A percentile compares a stretch with the other conserved stretches of the same genome.
Conservation (phyloP, 495 filamentous ascomycete genomes). For the Thozetella sp. region DNA sequence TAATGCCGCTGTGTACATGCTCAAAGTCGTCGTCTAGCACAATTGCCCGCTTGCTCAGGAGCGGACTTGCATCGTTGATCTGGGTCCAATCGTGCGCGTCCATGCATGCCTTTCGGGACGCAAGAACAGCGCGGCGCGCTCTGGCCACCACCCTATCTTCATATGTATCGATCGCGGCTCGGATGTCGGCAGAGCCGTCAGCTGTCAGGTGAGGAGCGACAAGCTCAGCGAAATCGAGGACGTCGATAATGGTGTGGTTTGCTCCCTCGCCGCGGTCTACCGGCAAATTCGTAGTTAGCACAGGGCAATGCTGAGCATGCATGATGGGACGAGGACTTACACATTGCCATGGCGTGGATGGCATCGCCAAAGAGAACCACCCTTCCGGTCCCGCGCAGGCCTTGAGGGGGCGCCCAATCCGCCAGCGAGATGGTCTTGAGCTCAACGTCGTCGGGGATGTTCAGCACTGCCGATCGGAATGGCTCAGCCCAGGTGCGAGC, state of each 20-base stretch:
- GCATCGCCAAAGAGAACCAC: conserved; percentile 62
- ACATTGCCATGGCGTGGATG: conserved; percentile 63
- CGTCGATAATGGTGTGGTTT: conserved; percentile 42
- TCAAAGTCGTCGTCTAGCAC: conserved; percentile 25
- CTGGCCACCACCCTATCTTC: conserved; percentile 54
- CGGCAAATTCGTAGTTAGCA: background rate
- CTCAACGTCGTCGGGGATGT: conserved; percentile 46
- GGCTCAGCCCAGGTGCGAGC: conserved; percentile 58
- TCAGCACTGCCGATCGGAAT: conserved; percentile 46
- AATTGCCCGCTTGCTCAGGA: conserved; percentile 31
- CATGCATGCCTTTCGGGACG: conserved; percentile 60
- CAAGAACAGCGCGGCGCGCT: conserved; percentile 50
- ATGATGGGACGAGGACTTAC: conserved; percentile 39
- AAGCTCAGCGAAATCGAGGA: conserved; percentile 25
- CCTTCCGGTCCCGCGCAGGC: conserved; percentile 26
- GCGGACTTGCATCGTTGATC: conserved; percentile 27
- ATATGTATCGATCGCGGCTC: conserved; percentile 43
- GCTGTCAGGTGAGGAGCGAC: conserved; percentile 11
- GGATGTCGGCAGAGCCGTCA: conserved; percentile 4
- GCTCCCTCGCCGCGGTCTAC: conserved; percentile 45
- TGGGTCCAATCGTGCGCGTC: conserved; percentile 62
- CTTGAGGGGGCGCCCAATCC: conserved; percentile 52
- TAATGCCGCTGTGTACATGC: background rate
- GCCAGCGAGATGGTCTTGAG: conserved; percentile 52
- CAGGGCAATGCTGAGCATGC: background rate